Conservation (phyloP, 176 grass and related monocot species). For the Leersia perrieri region DNA sequence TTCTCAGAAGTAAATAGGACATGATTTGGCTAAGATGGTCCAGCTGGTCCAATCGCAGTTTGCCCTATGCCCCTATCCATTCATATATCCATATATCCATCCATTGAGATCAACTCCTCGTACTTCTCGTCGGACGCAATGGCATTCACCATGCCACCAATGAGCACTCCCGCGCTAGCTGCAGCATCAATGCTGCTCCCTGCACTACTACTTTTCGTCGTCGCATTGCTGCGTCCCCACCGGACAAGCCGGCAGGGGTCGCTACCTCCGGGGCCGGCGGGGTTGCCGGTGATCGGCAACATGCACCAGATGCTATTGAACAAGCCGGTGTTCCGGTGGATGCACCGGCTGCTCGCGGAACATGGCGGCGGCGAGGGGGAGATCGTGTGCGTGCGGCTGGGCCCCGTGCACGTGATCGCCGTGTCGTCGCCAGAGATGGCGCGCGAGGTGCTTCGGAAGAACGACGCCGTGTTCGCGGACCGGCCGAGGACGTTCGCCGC, state of each 20-base stretch:
- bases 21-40: neutral
- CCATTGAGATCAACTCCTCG: too few species aligned
- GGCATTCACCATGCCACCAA: neutral
- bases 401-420: constrained; percentile 37
- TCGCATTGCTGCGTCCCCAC: neutral
- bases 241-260: neutral
- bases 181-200: neutral
- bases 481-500: constrained; percentile 47
- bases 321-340: constrained; percentile 49
- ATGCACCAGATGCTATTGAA: constrained; percentile 43
- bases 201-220: too few species aligned
- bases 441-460: constrained; percentile 47
- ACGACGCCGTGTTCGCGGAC: constrained; percentile 56
- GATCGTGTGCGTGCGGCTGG: constrained; percentile 50
- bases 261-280: constrained; percentile 34
- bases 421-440: constrained; percentile 42
- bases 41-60: too few species aligned
- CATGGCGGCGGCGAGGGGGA: constrained; percentile 23
- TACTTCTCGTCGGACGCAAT: neutral
- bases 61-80: too few species aligned
- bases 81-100: neutral
- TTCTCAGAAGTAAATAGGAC: neutral
- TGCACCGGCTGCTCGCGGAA: constrained; percentile 30
- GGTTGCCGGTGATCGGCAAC: constrained; percentile 43
- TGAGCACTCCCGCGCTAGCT: neutral